Evolutionary conservation across 2,329 filamentous ascomycete species (phyloP).

Genomic region (Aurifilum marmelostoma): DNA sequence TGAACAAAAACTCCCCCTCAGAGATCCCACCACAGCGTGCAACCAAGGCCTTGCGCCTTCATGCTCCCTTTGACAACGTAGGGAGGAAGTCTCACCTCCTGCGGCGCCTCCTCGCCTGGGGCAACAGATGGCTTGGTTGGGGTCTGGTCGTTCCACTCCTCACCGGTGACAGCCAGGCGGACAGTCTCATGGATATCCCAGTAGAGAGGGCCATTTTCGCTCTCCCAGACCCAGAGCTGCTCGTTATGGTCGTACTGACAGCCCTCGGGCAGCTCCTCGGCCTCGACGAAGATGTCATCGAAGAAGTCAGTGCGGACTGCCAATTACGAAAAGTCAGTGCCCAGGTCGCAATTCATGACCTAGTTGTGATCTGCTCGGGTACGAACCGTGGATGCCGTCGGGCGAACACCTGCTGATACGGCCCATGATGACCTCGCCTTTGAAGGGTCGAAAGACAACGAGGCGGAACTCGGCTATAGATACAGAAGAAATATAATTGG

Average conservation of each 20-base stretch:
- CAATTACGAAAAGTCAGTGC: conserved; percentile 9
- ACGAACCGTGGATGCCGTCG: conserved; percentile 70
- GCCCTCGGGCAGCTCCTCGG: conserved; percentile 73
- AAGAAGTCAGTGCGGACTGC: conserved; percentile 88
- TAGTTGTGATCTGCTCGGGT: too few species aligned
- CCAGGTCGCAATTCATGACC: not conserved
- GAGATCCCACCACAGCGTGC: conserved; percentile 66
- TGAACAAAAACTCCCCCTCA: conserved; percentile 24
- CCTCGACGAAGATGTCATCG: conserved; percentile 83
- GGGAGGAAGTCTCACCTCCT: conserved; percentile 62
- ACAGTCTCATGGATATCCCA: conserved; percentile 92
- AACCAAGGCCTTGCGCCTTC: conserved; percentile 64
- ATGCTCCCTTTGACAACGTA: conserved; percentile 71
- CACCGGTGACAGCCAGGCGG: conserved; percentile 80
- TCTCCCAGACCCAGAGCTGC: conserved; percentile 82
- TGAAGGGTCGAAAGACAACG: conserved; percentile 93
- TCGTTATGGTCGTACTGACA: conserved; percentile 76
- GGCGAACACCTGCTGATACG: conserved; percentile 76
- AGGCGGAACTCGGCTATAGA: conserved; percentile 83
- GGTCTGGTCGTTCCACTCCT: conserved; percentile 90
- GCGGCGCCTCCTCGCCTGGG: conserved; percentile 56
- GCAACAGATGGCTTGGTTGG: conserved; percentile 65
- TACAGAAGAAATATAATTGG: not conserved
- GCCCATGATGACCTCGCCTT: conserved; percentile 86
- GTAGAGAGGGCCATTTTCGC: conserved; percentile 71